Evolutionary conservation across 257 asterid species (phyloP).

Genomic region (Salvia hispanica): DNA sequence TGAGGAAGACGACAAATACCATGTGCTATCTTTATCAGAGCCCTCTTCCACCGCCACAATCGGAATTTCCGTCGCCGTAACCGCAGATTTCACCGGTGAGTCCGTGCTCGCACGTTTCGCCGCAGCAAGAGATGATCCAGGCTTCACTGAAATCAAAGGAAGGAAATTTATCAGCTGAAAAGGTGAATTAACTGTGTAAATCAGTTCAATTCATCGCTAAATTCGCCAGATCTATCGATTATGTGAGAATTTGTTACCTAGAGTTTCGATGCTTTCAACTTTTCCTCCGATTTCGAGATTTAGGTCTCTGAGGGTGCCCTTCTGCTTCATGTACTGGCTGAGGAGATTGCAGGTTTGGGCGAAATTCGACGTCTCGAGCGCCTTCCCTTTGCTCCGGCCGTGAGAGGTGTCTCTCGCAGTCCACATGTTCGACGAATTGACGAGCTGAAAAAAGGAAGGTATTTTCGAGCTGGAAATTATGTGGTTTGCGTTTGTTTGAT

Average conservation of each 20-base stretch:
- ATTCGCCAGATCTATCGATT: constrained; percentile 24
- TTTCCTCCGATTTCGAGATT: constrained; percentile 57
- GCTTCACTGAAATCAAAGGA: constrained; percentile 48
- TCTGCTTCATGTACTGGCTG: constrained; percentile 70
- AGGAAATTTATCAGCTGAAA: constrained; percentile 1
- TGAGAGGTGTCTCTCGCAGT: constrained; percentile 24
- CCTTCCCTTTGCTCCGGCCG: constrained; percentile 34
- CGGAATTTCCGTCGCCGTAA: constrained; percentile 19
- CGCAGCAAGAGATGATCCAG: constrained; percentile 37
- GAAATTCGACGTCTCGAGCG: constrained; percentile 52
- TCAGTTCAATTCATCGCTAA: neutral
- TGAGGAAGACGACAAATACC: constrained; percentile 20
- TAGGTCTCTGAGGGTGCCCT: constrained; percentile 58
- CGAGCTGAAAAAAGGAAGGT: neutral
- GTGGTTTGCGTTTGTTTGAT: constrained; percentile 2
- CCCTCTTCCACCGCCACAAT: constrained; percentile 32
- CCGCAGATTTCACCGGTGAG: constrained; percentile 31
- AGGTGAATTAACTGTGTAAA: neutral
- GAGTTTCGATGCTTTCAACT: constrained; percentile 44
- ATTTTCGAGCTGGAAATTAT: neutral
- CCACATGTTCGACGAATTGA: constrained; percentile 38
- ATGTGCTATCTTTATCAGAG: constrained; percentile 38
- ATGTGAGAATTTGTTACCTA: constrained; percentile 35
- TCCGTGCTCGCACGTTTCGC: constrained; percentile 36
- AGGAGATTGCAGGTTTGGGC: constrained; percentile 71